phyloP scores from a whole-genome alignment of 768 basidiomycete species.

The Leccinum sublutescens region DNA sequence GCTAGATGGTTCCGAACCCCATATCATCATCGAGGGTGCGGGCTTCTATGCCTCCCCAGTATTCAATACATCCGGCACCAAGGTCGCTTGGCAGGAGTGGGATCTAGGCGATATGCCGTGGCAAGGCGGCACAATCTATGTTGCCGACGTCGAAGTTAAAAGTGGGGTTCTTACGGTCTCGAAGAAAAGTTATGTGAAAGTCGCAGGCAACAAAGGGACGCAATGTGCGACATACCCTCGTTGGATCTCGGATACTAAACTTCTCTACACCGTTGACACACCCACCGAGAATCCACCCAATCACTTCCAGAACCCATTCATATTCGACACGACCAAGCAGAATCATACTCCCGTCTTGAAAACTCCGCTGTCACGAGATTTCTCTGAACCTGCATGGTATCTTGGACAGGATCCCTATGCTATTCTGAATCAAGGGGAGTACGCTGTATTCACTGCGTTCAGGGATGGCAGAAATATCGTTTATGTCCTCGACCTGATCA shows the following conservation, averaged over 20 bases:
- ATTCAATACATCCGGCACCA: conserved; percentile 54
- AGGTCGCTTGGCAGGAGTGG: conserved; percentile 64
- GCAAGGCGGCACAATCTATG: conserved; percentile 53
- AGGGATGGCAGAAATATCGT: conserved; percentile 31
- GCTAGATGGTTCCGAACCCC: conserved; percentile 22
- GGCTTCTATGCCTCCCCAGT: conserved; percentile 65
- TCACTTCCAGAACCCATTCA: conserved; percentile 48
- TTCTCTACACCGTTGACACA: conserved; percentile 59
- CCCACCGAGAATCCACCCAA: conserved; percentile 37
- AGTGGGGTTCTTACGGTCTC: conserved; percentile 30
- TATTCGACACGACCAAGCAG: conserved; percentile 26
- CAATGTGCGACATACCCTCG: conserved; percentile 36
- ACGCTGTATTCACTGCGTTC: conserved; percentile 33
- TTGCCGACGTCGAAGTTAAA: conserved; percentile 39
- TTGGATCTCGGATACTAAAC: conserved; percentile 43
- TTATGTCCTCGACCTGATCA: conserved; percentile 28
- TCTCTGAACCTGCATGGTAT: conserved; percentile 18
- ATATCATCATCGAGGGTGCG: conserved; percentile 48
- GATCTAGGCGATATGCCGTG: conserved; percentile 66
- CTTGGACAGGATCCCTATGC: conserved; percentile 22
- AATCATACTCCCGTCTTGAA: conserved; percentile 28
- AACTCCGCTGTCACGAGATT: conserved; percentile 21
- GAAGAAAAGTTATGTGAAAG: conserved; percentile 20
- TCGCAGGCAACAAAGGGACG: conserved; percentile 48
- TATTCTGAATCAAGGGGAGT: conserved; percentile 20